phyloP scores from a whole-genome alignment of 1,284 basidiomycete genomes.

The Ceratobasidium papillatum region DNA sequence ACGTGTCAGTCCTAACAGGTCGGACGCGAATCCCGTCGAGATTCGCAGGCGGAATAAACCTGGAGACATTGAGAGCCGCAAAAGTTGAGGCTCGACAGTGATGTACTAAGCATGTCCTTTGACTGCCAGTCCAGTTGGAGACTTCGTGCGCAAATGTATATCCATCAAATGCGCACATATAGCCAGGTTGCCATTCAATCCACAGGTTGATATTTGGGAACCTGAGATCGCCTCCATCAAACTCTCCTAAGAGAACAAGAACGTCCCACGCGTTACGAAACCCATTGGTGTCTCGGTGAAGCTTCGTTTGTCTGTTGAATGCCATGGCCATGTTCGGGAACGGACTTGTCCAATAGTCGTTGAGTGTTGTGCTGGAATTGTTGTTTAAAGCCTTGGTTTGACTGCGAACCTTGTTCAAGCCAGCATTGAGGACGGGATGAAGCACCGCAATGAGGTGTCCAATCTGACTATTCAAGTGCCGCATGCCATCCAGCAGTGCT shows the following conservation, averaged over 20 bases:
- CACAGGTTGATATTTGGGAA: slow-evolving; percentile 11
- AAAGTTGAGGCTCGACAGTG: too few relatives aligned
- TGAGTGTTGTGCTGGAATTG: not conserved
- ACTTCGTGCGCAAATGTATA: slow-evolving; percentile 13
- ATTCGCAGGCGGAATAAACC: too few relatives aligned
- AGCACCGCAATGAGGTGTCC: not conserved
- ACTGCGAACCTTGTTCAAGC: not conserved
- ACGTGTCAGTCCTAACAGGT: too few relatives aligned
- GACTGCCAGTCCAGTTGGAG: too few relatives aligned
- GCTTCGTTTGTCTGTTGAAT: not conserved
- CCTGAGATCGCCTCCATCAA: not conserved
- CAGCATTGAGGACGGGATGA: not conserved
- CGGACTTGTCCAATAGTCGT: not conserved
- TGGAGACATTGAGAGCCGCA: too few relatives aligned
- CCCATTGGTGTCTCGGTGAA: slow-evolving; percentile 7
- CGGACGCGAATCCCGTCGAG: too few relatives aligned
- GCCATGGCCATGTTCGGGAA: not conserved
- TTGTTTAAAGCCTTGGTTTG: not conserved
- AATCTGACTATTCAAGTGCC: not conserved
- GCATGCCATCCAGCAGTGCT: not conserved
- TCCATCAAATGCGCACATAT: slow-evolving; percentile 3
- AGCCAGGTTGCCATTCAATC: slow-evolving; percentile 2
- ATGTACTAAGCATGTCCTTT: too few relatives aligned
- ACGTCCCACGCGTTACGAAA: not conserved
- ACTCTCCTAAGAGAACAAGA: not conserved